phyloP scores from a whole-genome alignment of 2,329 filamentous ascomycete genomes.

The Fusarium euwallaceae region DNA sequence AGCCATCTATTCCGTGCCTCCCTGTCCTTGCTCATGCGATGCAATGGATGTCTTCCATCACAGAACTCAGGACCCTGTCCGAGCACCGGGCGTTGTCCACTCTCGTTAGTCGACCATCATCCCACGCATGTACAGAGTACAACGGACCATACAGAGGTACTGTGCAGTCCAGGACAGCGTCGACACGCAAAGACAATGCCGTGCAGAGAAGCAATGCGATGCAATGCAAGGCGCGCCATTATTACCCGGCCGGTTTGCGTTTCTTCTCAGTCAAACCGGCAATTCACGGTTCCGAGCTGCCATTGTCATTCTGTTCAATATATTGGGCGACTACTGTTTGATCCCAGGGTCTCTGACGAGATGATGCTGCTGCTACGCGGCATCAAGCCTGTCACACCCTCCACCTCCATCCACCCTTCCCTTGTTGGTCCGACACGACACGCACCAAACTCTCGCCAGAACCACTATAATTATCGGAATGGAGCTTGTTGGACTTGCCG shows the following conservation, averaged over 20 bases:
- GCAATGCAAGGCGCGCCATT: slow-evolving; percentile 23
- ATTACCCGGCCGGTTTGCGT: slow-evolving; percentile 22
- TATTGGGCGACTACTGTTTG: slow-evolving; percentile 23
- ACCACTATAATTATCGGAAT: not conserved
- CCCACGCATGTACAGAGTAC: slow-evolving; percentile 23
- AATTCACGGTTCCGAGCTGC: not conserved
- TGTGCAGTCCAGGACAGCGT: slow-evolving; percentile 5
- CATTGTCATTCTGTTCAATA: slow-evolving; percentile 14
- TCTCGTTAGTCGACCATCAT: slow-evolving; percentile 12
- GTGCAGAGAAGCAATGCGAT: slow-evolving; percentile 12
- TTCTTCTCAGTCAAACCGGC: not conserved
- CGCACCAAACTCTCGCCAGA: slow-evolving; percentile 1
- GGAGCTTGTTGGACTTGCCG: slow-evolving; percentile 13
- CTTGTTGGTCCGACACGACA: slow-evolving; percentile 13
- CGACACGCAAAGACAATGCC: slow-evolving; percentile 17
- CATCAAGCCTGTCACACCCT: slow-evolving; percentile 15
- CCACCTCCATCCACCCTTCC: not conserved
- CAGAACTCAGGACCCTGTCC: not conserved
- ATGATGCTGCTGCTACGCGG: slow-evolving; percentile 9
- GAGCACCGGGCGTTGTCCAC: not conserved
- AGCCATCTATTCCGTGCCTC: slow-evolving; percentile 1
- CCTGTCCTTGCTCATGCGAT: slow-evolving; percentile 3
- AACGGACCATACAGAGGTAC: slow-evolving; percentile 4
- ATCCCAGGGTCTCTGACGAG: slow-evolving; percentile 20
- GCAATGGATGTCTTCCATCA: not conserved